Evolutionary conservation across 129 eudicot genomes (phyloP), one percentile per base, ranked within the genome.

Genomic region (Flaveria linearis): DNA sequence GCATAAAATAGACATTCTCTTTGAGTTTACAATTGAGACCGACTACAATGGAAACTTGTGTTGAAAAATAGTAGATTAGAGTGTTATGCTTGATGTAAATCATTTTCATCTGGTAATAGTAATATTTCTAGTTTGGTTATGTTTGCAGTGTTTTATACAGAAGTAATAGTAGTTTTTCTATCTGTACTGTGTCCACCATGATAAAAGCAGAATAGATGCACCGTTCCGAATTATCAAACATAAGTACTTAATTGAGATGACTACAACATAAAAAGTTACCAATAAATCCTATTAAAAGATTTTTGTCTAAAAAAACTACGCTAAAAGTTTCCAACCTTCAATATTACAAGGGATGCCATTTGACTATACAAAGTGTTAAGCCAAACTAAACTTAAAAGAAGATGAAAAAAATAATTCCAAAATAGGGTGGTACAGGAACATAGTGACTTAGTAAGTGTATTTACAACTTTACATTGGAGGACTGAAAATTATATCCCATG

Each of bases 201-300:
- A 61, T 13, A 26, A 61, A 26, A 25, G 42, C 67, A 61, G 26
- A 25, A 26, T 26, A 56, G 26, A 69, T 69, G 26, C 58, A 69
- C 13, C 15, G 39, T 47, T 69, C 55, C 12, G 53, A 56, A 56
- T 73, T 73, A 45, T 7, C n/a, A 28, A 46, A 45, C 60, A 11
- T 26, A 16, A 45, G 13, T 60, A 58, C 68, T 74, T 50, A 30
- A n/a, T 53, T 74, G 42, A 36, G 78, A 63, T 28, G 61, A 74
- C 78, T 74, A 20, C 36, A 57, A 25, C 39, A 42, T 14, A 74
- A 74, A 18, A 23, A 55, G 33, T 45, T 45, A 33, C 23, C 7
- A 18, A 64, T 33, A 49, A 47, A 13, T 47, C 23, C 73, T 64
- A 28, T 28, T 71, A 71, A 61, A 61, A 62, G 46, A 47, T 73